Evolutionary conservation across 2,329 filamentous ascomycete species (phyloP), one percentile per base, ranked within the genome.

Genomic region (Colletotrichum tofieldiae): DNA sequence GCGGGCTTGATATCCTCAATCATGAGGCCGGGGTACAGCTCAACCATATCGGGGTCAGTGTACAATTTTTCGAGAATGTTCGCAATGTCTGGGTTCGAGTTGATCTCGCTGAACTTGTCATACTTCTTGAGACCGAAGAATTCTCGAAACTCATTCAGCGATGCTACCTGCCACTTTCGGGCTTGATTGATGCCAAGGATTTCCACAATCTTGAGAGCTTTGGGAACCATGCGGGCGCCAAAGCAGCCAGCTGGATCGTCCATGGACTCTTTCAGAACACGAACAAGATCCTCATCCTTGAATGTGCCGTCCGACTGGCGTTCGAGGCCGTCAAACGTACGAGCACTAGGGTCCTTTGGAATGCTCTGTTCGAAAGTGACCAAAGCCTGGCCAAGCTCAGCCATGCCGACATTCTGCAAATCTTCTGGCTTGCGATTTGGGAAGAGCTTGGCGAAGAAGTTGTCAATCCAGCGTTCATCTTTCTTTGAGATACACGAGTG

Each of bases 11-110:
- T 82, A 64, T 89, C 86, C 77, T 92, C 90, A n/a, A 88, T 83
- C 73, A 93, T 87, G 1, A 93, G 81, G 12, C 92, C 92, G 0
- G 92, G 91, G 76, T 93, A 93, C 7, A 93, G 83, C 77, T 94
- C 92, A 16, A 94, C 89, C 78, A 88, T 88, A 74, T 93, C 91
- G 0, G 90, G 90, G 59, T 91, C 85, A 29, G 87, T 85, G 79
- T 93, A 93, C 16, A 93, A 81, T 74, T 88, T 84, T 72, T 88
- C 86, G 5, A 93, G 84, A 9, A 85, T 82, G 37, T 86, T 82
- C 1, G 86, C 86, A 39, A 92, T 87, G n/a, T 89, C 84, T 2
- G 83, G 82, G 74, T 92, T 84, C 1, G 84, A 81, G 75, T 88
- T 91, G 77, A 93, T 89, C 54, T 90, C 88, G 64, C 84, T 84